phyloP scores from a whole-genome alignment of 129 eudicot genomes.

The Heracleum sosnowskyi region DNA sequence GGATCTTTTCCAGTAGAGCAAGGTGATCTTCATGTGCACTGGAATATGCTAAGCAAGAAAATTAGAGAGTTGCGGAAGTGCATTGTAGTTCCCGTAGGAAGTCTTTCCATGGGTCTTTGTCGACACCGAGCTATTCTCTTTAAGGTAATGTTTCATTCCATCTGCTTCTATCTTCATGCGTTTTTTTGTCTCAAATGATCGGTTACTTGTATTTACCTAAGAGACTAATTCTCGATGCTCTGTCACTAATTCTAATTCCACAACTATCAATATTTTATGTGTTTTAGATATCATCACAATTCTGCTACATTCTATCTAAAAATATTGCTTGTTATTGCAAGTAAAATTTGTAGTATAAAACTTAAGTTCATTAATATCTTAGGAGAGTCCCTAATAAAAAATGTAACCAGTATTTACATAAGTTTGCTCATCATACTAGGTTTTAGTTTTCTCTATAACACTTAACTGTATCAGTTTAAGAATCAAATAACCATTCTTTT shows the following conservation, averaged over 20 bases:
- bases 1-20: slow-evolving; percentile 80
- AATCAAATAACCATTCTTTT: not conserved
- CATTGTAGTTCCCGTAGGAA: slow-evolving; percentile 75
- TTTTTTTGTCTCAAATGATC: not conserved
- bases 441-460: not conserved
- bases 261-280: not conserved
- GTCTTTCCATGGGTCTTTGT: slow-evolving; percentile 80
- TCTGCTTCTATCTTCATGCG: not conserved
- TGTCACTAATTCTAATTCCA: not conserved
- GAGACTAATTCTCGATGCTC: not conserved
- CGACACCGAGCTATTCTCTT: slow-evolving; percentile 90
- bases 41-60: slow-evolving; percentile 60
- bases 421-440: not conserved
- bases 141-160: slow-evolving; percentile 42
- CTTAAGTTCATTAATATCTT: not conserved
- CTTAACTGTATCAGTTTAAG: not conserved
- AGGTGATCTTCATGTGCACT: slow-evolving; percentile 58
- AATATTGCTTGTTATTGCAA: not conserved
- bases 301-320: not conserved
- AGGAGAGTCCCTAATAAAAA: not conserved
- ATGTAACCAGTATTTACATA: not conserved
- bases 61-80: slow-evolving; percentile 61
- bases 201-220: not conserved
- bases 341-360: not conserved
- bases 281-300: not conserved